Percentiles rank a stretch among this genome's conserved stretches.
phyloP scores from a whole-genome alignment of 768 basidiomycete genomes.

The Gloeostereum incarnatum region DNA sequence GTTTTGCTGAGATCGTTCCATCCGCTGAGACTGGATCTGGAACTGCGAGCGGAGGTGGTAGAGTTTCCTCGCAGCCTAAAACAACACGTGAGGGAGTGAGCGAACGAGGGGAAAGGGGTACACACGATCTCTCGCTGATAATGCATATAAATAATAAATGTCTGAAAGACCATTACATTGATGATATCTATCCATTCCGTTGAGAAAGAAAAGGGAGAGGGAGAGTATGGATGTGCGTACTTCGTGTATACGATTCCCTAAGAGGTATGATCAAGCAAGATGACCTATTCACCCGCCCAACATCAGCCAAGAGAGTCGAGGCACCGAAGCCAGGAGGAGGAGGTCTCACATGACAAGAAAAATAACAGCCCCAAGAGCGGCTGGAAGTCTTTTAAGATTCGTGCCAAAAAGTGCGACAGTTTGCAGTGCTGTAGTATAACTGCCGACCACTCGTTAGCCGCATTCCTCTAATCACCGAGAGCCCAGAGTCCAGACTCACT shows the following conservation, averaged over 20 bases:
- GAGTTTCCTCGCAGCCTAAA: constrained; percentile 36
- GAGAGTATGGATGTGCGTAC: constrained; percentile 3
- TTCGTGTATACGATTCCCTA: constrained; percentile 8
- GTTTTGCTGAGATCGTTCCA: constrained; percentile 20
- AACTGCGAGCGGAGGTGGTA: constrained; percentile 41
- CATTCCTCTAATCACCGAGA: background rate
- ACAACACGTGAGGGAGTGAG: constrained; percentile 10
- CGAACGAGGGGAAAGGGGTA: background rate
- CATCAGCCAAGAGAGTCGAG: background rate
- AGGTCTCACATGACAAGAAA: constrained; percentile 30
- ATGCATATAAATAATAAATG: constrained; percentile 18
- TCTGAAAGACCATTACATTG: constrained; percentile 48
- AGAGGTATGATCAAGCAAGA: constrained; percentile 10
- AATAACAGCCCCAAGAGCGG: constrained; percentile 25
- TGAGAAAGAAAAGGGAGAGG: background rate
- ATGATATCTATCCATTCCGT: constrained; percentile 23
- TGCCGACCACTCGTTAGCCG: constrained; percentile 10
- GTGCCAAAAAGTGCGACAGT: constrained; percentile 46
- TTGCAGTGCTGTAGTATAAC: constrained; percentile 20
- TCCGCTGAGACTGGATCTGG: constrained; percentile 40
- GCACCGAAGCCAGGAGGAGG: background rate
- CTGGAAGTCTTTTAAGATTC: constrained; percentile 33
- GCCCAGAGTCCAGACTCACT: constrained; percentile 22
- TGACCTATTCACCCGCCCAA: background rate
- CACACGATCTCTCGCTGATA: constrained; percentile 20